phyloP scores from a whole-genome alignment of 208 protist species.

The Acanthamoeba healyi region DNA sequence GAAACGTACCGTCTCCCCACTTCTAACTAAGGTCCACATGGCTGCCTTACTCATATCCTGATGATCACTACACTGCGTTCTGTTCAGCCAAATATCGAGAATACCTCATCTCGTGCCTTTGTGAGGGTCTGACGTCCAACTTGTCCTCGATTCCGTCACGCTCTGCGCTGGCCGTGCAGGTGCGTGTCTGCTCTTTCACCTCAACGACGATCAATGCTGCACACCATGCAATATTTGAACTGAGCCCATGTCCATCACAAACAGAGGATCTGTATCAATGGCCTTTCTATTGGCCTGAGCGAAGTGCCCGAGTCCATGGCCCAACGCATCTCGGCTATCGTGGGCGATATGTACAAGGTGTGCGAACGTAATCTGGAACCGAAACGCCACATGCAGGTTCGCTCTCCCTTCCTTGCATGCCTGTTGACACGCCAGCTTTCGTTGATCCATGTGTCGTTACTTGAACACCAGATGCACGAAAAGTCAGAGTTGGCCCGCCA shows the following conservation, averaged over 20 bases:
- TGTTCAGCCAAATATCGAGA: slow-evolving; percentile 18
- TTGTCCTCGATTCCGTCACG: not conserved
- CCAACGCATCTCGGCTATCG: slow-evolving; percentile 29
- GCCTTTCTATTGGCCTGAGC: slow-evolving; percentile 4
- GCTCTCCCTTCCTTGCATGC: not conserved
- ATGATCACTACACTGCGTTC: no score
- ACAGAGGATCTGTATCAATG: slow-evolving; percentile 31
- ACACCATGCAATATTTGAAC: no score
- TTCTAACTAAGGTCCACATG: not conserved
- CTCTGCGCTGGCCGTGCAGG: not conserved
- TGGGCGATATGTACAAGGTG: slow-evolving; percentile 30
- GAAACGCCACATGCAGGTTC: not conserved
- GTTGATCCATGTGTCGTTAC: not conserved
- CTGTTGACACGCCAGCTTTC: no score
- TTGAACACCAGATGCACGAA: not conserved
- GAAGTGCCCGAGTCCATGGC: slow-evolving; percentile 43
- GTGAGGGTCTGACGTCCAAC: slow-evolving; percentile 17
- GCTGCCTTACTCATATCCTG: not conserved
- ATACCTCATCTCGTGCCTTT: slow-evolving; percentile 11
- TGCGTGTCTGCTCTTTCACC: not conserved
- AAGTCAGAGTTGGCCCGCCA: slow-evolving; percentile 59
- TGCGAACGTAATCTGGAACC: not conserved
- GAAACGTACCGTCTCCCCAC: not conserved
- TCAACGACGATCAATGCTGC: no score
- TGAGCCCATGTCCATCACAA: not conserved